phyloP scores from a whole-genome alignment of 2,329 filamentous ascomycete genomes.

The Coleophoma eucalyptorum region DNA sequence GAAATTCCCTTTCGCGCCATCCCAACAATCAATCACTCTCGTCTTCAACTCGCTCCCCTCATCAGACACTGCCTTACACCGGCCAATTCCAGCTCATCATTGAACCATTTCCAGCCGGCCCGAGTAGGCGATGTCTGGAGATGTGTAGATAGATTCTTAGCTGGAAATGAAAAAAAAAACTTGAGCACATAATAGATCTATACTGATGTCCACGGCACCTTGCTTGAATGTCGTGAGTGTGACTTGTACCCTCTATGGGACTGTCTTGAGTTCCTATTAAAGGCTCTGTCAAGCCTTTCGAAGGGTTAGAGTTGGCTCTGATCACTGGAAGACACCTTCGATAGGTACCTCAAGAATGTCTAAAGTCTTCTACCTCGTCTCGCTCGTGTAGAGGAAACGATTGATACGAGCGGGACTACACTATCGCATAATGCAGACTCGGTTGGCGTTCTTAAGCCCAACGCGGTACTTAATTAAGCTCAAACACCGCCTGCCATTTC shows the following conservation, averaged over 20 bases:
- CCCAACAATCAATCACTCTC: slow-evolving; percentile 1
- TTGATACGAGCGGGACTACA: too few relatives aligned
- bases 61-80: background rate
- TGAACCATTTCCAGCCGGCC: background rate
- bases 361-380: too few relatives aligned
- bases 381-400: too few relatives aligned
- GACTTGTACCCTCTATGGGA: background rate
- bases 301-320: too few relatives aligned
- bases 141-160: slow-evolving; percentile 1
- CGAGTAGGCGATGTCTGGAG: background rate
- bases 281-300: too few relatives aligned
- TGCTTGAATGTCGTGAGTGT: background rate
- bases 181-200: background rate
- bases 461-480: too few relatives aligned
- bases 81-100: too few relatives aligned
- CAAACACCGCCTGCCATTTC: background rate
- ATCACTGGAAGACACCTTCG: too few relatives aligned
- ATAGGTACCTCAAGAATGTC: too few relatives aligned
- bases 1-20: slow-evolving; percentile 13
- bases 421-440: too few relatives aligned
- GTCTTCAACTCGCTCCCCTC: background rate
- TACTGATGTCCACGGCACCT: background rate
- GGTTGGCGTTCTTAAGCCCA: too few relatives aligned
- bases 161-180: background rate
- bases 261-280: too few relatives aligned